Evolutionary conservation across 2,329 filamentous ascomycete species (phyloP), one percentile per base, ranked within the genome.

Genomic region (Beauveria pseudobassiana): DNA sequence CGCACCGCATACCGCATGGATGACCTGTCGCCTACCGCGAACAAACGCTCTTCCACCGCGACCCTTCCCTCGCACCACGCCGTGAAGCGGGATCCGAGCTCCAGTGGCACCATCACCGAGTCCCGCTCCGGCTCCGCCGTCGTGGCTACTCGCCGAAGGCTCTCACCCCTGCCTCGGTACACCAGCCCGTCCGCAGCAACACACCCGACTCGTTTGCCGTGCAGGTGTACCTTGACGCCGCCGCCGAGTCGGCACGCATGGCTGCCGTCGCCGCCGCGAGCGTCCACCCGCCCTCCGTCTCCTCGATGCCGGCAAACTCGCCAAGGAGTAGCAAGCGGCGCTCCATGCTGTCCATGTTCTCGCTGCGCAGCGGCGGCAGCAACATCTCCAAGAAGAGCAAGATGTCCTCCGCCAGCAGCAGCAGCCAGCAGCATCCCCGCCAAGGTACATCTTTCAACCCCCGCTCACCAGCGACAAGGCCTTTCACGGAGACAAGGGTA

Each of bases 151-250:
- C 45, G n/a, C 20, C 67, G 63, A 8, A 65, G 46, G 22, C 59
- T 64, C 14, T 56, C 64, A 2, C 63, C 63, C 62, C 65, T 4
- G 55, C 22, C 10, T 45, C 63, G 5, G 40, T 34, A 9, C 63
- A 56, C 48, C 63, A 50, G 20, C 67, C 62, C 12, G 66, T 56
- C 10, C 51, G 63, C 34, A 63, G 68, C 18, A 66, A 69, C 16
- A 67, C 63, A 0, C 67, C 70, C 0, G 69, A 73, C 52, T 72
- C 71, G 0, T 78, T 74, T 63, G 71, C 76, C 0, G 51, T 73
- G 22, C 71, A 75, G 20, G 64, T 70, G 1, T 80, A 80, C 63
- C 67, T 78, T 0, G 69, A 65, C 10, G 70, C 73, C 0, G 65
- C 70, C 2, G 70, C 72, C 2, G 70, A 73, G 8, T 64, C 65